These are phyloP conservation scores for Linum usitatissimum DNA, from an alignment of 345 rosid species.

Conservation along the genomic window DNA sequence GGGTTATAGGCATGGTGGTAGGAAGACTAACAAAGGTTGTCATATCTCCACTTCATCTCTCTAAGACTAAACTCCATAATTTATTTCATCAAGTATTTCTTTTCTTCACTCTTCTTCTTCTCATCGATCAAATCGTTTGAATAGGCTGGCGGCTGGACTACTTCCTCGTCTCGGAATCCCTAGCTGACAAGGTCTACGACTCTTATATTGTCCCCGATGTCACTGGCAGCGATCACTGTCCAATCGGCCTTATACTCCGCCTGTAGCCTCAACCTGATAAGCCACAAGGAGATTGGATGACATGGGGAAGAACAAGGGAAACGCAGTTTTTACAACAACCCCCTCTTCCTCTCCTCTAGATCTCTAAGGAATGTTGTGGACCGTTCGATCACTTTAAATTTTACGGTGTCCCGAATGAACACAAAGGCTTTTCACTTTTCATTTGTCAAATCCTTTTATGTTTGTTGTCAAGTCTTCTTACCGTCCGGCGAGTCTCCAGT, in stretches of 20 bases:
- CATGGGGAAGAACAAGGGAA: not conserved
- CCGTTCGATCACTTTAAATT: too few relatives aligned
- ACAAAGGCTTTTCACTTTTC: too few relatives aligned
- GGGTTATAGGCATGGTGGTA: slow-evolving; percentile 77
- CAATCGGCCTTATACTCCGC: slow-evolving; percentile 67
- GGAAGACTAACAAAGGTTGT: slow-evolving; percentile 75
- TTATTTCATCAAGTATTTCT: not conserved
- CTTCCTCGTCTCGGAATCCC: slow-evolving; percentile 76
- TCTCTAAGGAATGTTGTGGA: too few relatives aligned
- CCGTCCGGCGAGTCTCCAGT: too few relatives aligned
- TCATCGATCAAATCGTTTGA: not conserved
- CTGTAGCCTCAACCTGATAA: slow-evolving; percentile 23
- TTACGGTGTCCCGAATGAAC: too few relatives aligned
- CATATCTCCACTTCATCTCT: not conserved
- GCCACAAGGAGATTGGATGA: not conserved
- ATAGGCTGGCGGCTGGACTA: slow-evolving; percentile 98
- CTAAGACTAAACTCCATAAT: not conserved
- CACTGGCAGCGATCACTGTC: slow-evolving; percentile 82
- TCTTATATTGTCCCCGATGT: slow-evolving; percentile 83
- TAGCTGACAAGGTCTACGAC: slow-evolving; percentile 66
- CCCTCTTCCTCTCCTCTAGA: too few relatives aligned
- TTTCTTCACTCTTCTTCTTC: not conserved
- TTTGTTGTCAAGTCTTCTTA: too few relatives aligned
- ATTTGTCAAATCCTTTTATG: too few relatives aligned
- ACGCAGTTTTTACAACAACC: too few relatives aligned